Conservation (phyloP, 1,284 basidiomycete genomes). For the Pseudozyma sp. region DNA sequence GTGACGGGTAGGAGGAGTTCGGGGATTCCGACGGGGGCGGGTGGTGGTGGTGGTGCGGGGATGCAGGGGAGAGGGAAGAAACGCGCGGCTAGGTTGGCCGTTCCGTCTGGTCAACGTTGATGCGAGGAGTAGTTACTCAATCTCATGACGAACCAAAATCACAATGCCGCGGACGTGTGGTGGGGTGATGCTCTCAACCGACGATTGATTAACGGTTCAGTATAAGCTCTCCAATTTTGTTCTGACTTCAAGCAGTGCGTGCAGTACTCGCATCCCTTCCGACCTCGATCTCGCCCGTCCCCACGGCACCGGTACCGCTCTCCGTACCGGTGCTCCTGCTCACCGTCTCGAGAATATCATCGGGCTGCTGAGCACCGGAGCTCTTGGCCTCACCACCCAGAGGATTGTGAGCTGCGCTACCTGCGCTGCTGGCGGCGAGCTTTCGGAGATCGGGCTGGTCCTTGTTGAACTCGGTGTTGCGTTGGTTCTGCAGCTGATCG, state of each 20-base stretch:
- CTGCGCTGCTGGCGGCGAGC: constrained; percentile 25
- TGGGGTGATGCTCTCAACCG: too few species aligned
- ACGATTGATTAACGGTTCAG: too few species aligned
- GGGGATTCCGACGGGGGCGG: neutral
- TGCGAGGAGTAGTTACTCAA: neutral
- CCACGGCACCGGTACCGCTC: constrained; percentile 25
- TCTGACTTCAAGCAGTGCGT: constrained; percentile 10
- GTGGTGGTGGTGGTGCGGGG: neutral
- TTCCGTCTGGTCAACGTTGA: neutral
- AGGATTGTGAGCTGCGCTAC: constrained; percentile 5
- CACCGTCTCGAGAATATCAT: constrained; percentile 24
- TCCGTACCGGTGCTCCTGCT: constrained; percentile 31
- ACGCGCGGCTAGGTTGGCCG: constrained; percentile 13
- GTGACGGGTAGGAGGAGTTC: constrained; percentile 23
- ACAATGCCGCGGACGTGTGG: too few species aligned
- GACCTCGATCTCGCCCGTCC: constrained; percentile 22
- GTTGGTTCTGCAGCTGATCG: constrained; percentile 28
- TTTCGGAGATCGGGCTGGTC: constrained; percentile 26
- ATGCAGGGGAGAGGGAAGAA: constrained; percentile 20
- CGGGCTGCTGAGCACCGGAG: constrained; percentile 12
- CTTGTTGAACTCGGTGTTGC: constrained; percentile 36
- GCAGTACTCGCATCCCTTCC: constrained; percentile 27
- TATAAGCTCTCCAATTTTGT: neutral
- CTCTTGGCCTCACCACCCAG: neutral
- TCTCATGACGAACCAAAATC: neutral